Percentiles rank a stretch among this genome's conserved stretches.
Evolutionary conservation across 164 flowering plant species (phyloP).

Genomic region (grape (Vitis vinifera)): DNA sequence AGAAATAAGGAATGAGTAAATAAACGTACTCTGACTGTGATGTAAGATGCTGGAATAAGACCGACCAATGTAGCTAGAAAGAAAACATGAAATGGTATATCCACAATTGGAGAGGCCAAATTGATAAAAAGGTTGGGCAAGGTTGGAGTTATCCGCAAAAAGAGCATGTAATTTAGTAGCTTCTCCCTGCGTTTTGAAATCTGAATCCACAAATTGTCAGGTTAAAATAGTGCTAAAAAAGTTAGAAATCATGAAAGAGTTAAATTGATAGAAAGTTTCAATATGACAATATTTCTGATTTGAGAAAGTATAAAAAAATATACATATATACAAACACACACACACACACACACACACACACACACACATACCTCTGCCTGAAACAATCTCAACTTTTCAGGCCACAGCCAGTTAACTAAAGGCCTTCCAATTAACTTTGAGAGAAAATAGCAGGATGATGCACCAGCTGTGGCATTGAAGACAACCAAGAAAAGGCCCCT

Average conservation of each 20-base stretch:
- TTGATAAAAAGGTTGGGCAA: constrained; percentile 88
- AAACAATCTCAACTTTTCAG: constrained; percentile 81
- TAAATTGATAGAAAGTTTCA: no score
- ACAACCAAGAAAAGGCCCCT: constrained; percentile 83
- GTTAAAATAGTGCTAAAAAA: neutral
- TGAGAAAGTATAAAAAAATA: no score
- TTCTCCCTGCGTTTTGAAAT: constrained; percentile 76
- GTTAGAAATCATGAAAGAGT: no score
- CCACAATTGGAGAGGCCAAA: constrained; percentile 91
- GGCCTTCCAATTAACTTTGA: constrained; percentile 97
- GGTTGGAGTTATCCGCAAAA: constrained; percentile 84
- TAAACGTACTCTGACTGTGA: constrained; percentile 71
- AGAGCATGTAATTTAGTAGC: constrained; percentile 81
- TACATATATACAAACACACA: no score
- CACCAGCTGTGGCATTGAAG: constrained; percentile 94
- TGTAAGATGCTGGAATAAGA: constrained; percentile 82
- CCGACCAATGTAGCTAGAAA: constrained; percentile 78
- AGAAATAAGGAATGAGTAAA: neutral
- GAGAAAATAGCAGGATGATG: constrained; percentile 86
- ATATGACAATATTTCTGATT: no score
- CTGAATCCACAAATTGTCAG: constrained; percentile 36
- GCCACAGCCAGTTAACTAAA: constrained; percentile 88
- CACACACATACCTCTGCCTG: no score
- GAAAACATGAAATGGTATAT: constrained; percentile 74
- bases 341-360: no score